Conservation (phyloP, 495 filamentous ascomycete species). For the Immersiella caudata region DNA sequence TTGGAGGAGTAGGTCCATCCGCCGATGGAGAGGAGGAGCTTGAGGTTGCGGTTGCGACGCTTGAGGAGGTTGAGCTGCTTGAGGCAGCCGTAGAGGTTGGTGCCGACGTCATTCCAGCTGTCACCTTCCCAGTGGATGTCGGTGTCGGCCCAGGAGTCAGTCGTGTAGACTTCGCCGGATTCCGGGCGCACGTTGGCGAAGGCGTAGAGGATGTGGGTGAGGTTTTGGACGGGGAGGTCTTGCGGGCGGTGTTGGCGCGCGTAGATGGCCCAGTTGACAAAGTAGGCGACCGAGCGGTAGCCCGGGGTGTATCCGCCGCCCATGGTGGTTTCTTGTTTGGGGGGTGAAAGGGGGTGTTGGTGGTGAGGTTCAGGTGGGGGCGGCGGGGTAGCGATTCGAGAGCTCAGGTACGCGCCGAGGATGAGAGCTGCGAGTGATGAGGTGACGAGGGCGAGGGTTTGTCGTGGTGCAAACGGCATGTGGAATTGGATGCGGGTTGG, state of each 20-base stretch:
- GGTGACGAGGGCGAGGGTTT: constrained; percentile 9
- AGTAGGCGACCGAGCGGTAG: constrained; percentile 78
- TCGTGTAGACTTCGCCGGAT: constrained; percentile 68
- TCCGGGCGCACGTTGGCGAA: constrained; percentile 70
- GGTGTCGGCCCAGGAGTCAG: constrained; percentile 82
- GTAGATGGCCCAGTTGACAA: constrained; percentile 95
- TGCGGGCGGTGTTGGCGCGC: constrained; percentile 83
- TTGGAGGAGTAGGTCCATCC: constrained; percentile 95
- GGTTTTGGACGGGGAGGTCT: constrained; percentile 80
- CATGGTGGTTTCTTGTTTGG: constrained; percentile 39
- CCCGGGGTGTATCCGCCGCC: constrained; percentile 45
- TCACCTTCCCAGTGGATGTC: constrained; percentile 90
- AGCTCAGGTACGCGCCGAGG: constrained; percentile 8
- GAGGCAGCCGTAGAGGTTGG: constrained; percentile 85
- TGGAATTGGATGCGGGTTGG: constrained; percentile 6
- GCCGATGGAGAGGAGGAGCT: constrained; percentile 89
- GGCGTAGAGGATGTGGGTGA: constrained; percentile 86
- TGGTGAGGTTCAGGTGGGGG: background rate
- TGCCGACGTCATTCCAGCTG: constrained; percentile 68
- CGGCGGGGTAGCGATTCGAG: background rate
- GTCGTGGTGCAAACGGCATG: constrained; percentile 14
- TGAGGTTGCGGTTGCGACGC: constrained; percentile 82
- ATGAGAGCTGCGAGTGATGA: constrained; percentile 16
- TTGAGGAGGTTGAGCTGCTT: constrained; percentile 96
- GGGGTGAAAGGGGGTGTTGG: constrained; percentile 7